Evolutionary conservation across 1,139 yeast species (phyloP), one percentile per base, ranked within the genome.

Genomic region (Scheffersomyces illinoinensis): DNA sequence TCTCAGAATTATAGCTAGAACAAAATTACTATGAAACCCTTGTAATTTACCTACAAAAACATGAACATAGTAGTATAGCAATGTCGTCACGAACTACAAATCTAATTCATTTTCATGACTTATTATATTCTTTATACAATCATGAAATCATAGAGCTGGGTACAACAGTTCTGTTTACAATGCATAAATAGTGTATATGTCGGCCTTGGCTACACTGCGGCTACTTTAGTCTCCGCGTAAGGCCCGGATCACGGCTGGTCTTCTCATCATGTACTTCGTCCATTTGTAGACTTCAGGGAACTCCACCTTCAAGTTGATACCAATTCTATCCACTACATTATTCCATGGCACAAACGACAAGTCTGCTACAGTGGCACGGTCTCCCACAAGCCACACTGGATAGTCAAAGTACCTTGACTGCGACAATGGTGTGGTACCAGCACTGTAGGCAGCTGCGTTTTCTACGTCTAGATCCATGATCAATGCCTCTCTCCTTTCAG

Each of bases 211-310:
- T 19, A 43, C 43, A 12, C 43, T 33, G 43, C 43, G 43, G 3
- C 43, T 12, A 33, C 17, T 33, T 61, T 67, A 81, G 62, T 84
- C 91, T 2, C 91, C 91, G 63, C 90, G 83, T 61, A 90, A 78
- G 5, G 96, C 96, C 65, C 92, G 83, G 51, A 89, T 82, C 50
- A 90, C 96, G 1, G 93, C 92, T 8, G 95, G 93, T 71, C 96
- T 83, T 76, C 93, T 85, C 96, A 90, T 90, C 96, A 90, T 90
- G 67, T 87, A 87, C 71, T 89, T 89, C 17, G 97, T 93, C 98
- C 98, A 93, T 73, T 92, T 92, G 79, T 91, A 93, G 57, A 93
- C 97, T 76, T 93, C 98, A 1, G 98, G 98, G 72, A 91, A 92
- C 72, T 93, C 98, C 26, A 85, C 85, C 72, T 90, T 89, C 68